Conservation (phyloP, 257 asterid species). For the Fraxinus pennsylvanica region DNA sequence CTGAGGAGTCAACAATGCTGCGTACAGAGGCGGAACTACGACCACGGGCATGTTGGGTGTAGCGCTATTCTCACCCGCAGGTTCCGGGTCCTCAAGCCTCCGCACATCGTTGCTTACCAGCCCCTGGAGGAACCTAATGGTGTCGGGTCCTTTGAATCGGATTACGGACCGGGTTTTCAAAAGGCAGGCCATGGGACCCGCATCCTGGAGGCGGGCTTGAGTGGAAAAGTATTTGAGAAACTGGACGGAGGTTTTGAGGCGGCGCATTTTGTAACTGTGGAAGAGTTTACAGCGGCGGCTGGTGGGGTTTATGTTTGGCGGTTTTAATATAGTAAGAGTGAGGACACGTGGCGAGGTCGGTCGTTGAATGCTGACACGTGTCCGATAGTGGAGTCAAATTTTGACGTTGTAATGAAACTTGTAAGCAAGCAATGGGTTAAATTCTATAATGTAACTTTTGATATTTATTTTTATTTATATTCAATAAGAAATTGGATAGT, state of each 20-base stretch:
- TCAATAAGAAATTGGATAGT: no score
- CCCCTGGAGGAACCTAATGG: slow-evolving; percentile 81
- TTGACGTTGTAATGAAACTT: no score
- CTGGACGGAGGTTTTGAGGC: slow-evolving; percentile 37
- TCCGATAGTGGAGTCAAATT: no score
- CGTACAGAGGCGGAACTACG: slow-evolving; percentile 59
- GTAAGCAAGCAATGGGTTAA: no score
- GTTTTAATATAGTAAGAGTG: no score
- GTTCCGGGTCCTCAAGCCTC: slow-evolving; percentile 45
- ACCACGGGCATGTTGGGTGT: slow-evolving; percentile 61
- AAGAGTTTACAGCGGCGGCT: not conserved
- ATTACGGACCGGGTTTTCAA: slow-evolving; percentile 78
- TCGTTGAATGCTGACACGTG: no score
- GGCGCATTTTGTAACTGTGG: slow-evolving; percentile 40
- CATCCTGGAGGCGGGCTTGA: slow-evolving; percentile 46
- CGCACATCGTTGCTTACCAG: slow-evolving; percentile 80
- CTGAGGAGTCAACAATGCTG: slow-evolving; percentile 76
- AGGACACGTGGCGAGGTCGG: no score
- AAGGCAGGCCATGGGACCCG: slow-evolving; percentile 64
- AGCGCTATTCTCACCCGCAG: slow-evolving; percentile 35
- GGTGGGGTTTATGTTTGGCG: slow-evolving; percentile 1
- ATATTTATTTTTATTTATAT: no score
- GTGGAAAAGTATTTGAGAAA: slow-evolving; percentile 45
- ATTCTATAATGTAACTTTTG: no score
- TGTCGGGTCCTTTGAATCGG: slow-evolving; percentile 86